A percentile compares a stretch with the other conserved stretches of the same genome.
These are phyloP conservation scores for Eucalyptus marginata DNA, from an alignment of 345 rosid genomes.

Conservation along the genomic window DNA sequence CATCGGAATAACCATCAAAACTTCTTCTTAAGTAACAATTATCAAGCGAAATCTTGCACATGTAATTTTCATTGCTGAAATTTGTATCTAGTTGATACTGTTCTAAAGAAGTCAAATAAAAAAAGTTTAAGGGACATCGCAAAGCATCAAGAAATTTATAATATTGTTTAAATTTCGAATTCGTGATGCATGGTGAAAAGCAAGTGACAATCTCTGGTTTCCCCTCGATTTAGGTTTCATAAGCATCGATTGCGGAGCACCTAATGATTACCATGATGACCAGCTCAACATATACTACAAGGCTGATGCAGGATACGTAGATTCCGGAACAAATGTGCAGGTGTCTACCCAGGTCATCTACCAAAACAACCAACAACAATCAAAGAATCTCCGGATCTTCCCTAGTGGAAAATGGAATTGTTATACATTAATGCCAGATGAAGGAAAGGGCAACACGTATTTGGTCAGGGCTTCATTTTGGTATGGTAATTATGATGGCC, in stretches of 20 bases:
- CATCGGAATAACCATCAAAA: neutral
- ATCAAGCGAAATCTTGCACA: neutral
- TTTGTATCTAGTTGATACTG: neutral
- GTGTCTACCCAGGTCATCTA: neutral
- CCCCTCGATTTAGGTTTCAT: neutral
- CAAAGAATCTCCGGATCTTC: no score
- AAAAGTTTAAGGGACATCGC: no score
- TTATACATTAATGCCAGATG: no score
- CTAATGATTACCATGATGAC: neutral
- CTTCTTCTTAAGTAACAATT: neutral
- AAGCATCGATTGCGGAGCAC: constrained; percentile 13
- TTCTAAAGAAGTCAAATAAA: no score
- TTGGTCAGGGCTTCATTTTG: no score
- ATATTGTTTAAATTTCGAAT: neutral
- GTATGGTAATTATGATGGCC: no score
- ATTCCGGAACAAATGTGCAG: neutral
- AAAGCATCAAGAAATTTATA: neutral
- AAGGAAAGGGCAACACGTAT: no score
- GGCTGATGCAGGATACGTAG: neutral
- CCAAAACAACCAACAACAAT: no score
- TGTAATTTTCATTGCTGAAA: neutral
- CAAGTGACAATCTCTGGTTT: neutral
- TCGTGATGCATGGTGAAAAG: neutral
- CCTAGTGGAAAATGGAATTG: no score
- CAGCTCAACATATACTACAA: neutral